Evolutionary conservation across 352 stramenopile genomes (phyloP).

Genomic region (Globisporangium rhizosaccharum): DNA sequence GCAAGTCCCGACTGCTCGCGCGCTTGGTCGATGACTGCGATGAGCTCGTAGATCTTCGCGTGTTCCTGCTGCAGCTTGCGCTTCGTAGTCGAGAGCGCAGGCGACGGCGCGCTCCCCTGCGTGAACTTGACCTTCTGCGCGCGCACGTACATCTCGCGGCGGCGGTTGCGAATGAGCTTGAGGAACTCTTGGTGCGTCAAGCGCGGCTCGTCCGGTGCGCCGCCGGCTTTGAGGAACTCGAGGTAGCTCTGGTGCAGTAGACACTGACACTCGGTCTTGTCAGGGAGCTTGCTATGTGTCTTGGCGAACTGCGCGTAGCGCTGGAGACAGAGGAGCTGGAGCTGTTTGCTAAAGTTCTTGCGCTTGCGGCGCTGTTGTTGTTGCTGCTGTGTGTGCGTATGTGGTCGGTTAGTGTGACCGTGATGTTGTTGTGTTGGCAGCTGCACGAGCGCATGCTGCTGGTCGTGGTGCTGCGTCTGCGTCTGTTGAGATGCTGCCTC

Average conservation of each 20-base stretch:
- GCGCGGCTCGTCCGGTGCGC: conserved; percentile 36
- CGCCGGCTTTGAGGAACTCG: conserved; percentile 50
- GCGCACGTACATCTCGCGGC: conserved; percentile 47
- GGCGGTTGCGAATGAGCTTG: conserved; percentile 65
- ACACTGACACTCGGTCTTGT: conserved; percentile 41
- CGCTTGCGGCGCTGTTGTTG: conserved; percentile 36
- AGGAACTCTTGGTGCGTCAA: conserved; percentile 54
- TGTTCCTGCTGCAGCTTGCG: conserved; percentile 45
- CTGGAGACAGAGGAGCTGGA: conserved; percentile 57
- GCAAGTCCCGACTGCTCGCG: conserved; percentile 25
- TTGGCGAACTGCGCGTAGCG: conserved; percentile 42
- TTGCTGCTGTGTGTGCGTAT: neutral
- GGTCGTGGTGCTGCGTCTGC: conserved; percentile 21
- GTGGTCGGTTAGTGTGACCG: neutral
- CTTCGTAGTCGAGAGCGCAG: conserved; percentile 32
- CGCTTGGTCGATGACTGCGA: conserved; percentile 54
- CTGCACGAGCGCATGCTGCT: conserved; percentile 10
- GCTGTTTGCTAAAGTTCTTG: conserved; percentile 66
- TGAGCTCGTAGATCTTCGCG: conserved; percentile 50
- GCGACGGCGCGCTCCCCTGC: neutral
- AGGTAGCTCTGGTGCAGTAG: conserved; percentile 48
- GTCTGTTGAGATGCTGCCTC: neutral
- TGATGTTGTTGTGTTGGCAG: conserved; percentile 10
- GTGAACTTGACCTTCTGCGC: conserved; percentile 16
- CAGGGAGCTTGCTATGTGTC: conserved; percentile 28